A percentile compares a stretch with the other conserved stretches of the same genome.
Evolutionary conservation across 805 yeast species (phyloP).

Genomic region (Suhomyces canberraensis): DNA sequence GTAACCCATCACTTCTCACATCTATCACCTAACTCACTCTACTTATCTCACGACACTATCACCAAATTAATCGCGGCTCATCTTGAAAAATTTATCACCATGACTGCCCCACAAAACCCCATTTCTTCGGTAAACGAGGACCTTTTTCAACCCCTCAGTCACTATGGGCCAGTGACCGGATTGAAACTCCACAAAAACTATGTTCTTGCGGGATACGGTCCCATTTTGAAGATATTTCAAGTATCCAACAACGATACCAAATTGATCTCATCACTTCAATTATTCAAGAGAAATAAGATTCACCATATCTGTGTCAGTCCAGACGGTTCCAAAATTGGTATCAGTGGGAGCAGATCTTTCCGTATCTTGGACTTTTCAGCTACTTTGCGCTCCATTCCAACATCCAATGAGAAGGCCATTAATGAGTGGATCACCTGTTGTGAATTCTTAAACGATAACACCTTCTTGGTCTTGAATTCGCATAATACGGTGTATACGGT

Average conservation of each 20-base stretch:
- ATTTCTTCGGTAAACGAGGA: conserved; percentile 18
- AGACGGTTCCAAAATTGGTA: conserved; percentile 32
- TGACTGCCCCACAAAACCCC: conserved; percentile 6
- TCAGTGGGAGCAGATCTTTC: conserved; percentile 74
- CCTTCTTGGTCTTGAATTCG: conserved; percentile 61
- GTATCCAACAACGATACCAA: conserved; percentile 29
- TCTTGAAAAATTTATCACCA: background rate
- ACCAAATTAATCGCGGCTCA: no score
- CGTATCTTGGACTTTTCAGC: conserved; percentile 29
- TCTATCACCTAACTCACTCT: no score
- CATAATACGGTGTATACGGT: conserved; percentile 60
- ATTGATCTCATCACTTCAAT: conserved; percentile 36
- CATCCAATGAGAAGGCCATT: conserved; percentile 45
- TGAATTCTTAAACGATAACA: conserved; percentile 42
- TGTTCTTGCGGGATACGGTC: conserved; percentile 67
- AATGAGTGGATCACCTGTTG: conserved; percentile 80
- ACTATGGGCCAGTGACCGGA: conserved; percentile 72
- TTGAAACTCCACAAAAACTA: conserved; percentile 43
- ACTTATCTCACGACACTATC: no score
- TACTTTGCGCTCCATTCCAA: conserved; percentile 18
- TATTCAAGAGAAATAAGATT: conserved; percentile 73
- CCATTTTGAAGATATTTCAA: conserved; percentile 54
- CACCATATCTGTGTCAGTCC: conserved; percentile 60
- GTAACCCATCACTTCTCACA: no score
- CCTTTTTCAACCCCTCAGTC: conserved; percentile 21